Evolutionary conservation across 768 basidiomycete genomes (phyloP).

Genomic region (Suillus alpinus): DNA sequence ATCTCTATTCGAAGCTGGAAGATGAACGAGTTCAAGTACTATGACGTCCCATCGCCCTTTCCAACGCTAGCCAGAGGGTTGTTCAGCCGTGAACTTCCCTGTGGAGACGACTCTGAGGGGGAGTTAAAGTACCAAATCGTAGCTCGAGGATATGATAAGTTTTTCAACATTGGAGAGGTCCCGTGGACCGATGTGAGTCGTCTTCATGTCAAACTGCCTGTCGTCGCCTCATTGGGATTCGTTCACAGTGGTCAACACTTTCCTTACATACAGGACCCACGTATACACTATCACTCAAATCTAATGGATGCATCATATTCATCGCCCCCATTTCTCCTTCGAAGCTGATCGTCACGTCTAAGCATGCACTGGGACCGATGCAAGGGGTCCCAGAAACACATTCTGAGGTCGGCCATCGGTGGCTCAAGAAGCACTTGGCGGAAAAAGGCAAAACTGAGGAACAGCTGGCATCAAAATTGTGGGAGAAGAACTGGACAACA

Average conservation of each 20-base stretch:
- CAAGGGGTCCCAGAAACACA: constrained; percentile 52
- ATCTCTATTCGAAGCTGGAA: constrained; percentile 84
- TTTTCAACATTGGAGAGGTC: constrained; percentile 96
- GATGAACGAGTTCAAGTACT: constrained; percentile 97
- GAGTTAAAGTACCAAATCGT: constrained; percentile 61
- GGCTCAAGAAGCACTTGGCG: constrained; percentile 71
- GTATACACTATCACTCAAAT: constrained; percentile 88
- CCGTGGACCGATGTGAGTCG: constrained; percentile 85
- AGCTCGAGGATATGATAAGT: constrained; percentile 94
- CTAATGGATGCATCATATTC: constrained; percentile 98
- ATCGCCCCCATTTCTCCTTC: constrained; percentile 77
- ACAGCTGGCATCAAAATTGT: constrained; percentile 71
- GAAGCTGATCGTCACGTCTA: constrained; percentile 84
- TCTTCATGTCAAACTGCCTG: neutral
- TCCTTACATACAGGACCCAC: constrained; percentile 68
- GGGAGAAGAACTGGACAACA: constrained; percentile 84
- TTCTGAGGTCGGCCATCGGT: constrained; percentile 78
- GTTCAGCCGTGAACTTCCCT: constrained; percentile 59
- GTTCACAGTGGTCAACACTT: constrained; percentile 69
- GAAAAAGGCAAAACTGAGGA: constrained; percentile 63
- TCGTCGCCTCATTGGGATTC: neutral
- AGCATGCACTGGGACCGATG: constrained; percentile 79
- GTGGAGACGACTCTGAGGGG: constrained; percentile 26
- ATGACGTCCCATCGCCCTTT: constrained; percentile 84
- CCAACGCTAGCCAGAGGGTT: constrained; percentile 91